Evolutionary conservation across 768 basidiomycete species (phyloP).

Genomic region (Russula vinacea): DNA sequence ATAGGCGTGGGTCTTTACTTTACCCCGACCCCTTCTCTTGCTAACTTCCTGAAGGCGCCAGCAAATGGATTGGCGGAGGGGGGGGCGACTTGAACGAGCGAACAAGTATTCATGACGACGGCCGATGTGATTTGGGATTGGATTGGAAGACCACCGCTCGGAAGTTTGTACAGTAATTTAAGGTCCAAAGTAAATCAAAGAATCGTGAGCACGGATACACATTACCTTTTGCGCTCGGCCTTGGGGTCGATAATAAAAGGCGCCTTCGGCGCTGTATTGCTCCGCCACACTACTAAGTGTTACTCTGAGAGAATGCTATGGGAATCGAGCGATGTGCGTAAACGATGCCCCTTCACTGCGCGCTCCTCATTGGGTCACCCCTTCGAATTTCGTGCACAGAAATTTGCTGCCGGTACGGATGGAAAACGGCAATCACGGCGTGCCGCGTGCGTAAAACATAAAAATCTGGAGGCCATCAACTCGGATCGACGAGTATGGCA

Average conservation of each 20-base stretch:
- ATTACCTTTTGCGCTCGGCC: too few relatives aligned
- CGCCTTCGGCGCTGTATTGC: too few relatives aligned
- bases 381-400: too few relatives aligned
- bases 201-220: neutral
- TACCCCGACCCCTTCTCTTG: neutral
- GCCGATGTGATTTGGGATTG: too few relatives aligned
- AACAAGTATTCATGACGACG: too few relatives aligned
- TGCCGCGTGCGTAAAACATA: conserved; percentile 13
- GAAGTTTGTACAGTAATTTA: too few relatives aligned
- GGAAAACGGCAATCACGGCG: neutral
- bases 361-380: conserved; percentile 19
- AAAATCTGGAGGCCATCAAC: conserved; percentile 3
- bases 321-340: neutral
- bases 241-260: neutral
- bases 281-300: too few relatives aligned
- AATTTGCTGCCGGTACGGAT: neutral
- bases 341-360: conserved; percentile 16
- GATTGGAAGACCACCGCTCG: too few relatives aligned
- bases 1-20: neutral
- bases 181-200: neutral
- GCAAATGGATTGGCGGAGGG: neutral
- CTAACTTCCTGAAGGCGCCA: neutral
- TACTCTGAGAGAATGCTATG: too few relatives aligned
- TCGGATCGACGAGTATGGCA: neutral
- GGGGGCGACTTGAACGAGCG: neutral